phyloP scores from a whole-genome alignment of 345 rosid species.

The Eucalyptus grandis region DNA sequence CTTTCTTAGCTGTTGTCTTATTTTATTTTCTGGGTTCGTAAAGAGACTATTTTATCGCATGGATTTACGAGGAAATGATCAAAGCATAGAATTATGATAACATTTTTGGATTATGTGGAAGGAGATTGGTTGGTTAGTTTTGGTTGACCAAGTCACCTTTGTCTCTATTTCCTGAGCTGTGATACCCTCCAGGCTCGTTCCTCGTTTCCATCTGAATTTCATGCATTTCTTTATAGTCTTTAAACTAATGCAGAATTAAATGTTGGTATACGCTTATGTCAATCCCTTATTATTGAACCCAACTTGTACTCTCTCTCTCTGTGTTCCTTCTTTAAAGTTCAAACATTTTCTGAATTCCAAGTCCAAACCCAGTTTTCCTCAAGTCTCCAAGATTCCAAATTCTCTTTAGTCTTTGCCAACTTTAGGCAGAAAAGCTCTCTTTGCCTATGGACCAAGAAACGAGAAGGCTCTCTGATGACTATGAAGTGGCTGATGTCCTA shows the following conservation, averaged over 20 bases:
- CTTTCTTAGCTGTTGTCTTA: background rate
- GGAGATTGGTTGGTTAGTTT: background rate
- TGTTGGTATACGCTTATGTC: background rate
- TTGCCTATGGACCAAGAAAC: slow-evolving; percentile 35
- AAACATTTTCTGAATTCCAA: background rate
- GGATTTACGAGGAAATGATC: background rate
- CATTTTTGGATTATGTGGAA: background rate
- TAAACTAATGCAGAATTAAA: background rate
- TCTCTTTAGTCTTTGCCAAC: background rate
- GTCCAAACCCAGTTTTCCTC: background rate
- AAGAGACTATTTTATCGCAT: background rate
- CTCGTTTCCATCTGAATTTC: background rate
- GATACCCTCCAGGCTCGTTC: background rate
- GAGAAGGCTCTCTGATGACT: slow-evolving; percentile 32
- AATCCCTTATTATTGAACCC: background rate
- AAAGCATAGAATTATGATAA: background rate
- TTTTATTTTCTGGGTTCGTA: background rate
- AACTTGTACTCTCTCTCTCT: background rate
- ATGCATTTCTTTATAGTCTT: background rate
- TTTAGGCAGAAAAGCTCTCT: background rate
- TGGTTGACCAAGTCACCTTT: background rate
- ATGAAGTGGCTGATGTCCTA: slow-evolving; percentile 32
- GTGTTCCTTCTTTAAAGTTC: background rate
- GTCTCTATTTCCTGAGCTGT: background rate
- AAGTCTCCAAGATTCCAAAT: background rate